These are phyloP conservation scores for Mycocentrospora acerina DNA, from an alignment of 2,329 filamentous ascomycete species.

Conservation along the genomic window DNA sequence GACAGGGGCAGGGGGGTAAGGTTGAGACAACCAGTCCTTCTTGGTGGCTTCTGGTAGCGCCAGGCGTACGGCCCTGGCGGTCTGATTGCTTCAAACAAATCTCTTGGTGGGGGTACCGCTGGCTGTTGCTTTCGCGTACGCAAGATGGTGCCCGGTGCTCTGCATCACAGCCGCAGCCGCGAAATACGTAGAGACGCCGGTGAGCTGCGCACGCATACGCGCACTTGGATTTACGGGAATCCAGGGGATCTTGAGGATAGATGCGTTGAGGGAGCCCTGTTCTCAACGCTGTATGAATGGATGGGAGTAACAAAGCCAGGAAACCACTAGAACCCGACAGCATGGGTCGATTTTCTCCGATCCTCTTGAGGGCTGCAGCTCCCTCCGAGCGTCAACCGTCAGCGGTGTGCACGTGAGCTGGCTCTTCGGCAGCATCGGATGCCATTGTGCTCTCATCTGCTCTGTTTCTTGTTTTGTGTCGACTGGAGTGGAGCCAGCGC, in stretches of 20 bases:
- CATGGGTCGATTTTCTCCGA: slow-evolving; percentile 26
- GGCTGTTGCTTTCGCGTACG: slow-evolving; percentile 12
- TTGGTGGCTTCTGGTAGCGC: slow-evolving; percentile 37
- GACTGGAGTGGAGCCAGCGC: slow-evolving; percentile 39
- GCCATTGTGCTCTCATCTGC: slow-evolving; percentile 15
- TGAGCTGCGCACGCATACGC: slow-evolving; percentile 7
- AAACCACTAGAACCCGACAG: slow-evolving; percentile 18
- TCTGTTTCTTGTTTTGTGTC: slow-evolving; percentile 18
- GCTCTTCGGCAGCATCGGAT: slow-evolving; percentile 13
- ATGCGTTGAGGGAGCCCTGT: slow-evolving; percentile 7
- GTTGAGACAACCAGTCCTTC: slow-evolving; percentile 39
- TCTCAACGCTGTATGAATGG: background rate
- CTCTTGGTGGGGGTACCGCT: slow-evolving; percentile 28
- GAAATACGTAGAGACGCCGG: slow-evolving; percentile 11
- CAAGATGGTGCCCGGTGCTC: slow-evolving; percentile 5
- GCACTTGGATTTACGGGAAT: slow-evolving; percentile 19
- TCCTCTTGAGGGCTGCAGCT: slow-evolving; percentile 16
- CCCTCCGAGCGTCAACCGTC: slow-evolving; percentile 8
- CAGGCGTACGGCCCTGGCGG: slow-evolving; percentile 18
- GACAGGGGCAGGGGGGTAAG: slow-evolving; percentile 32
- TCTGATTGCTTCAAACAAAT: slow-evolving; percentile 32
- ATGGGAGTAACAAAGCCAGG: slow-evolving; percentile 10
- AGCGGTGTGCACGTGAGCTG: slow-evolving; percentile 11
- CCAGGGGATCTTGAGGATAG: slow-evolving; percentile 10
- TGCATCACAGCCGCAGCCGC: slow-evolving; percentile 12